A percentile compares a stretch with the other conserved stretches of the same genome.
These are phyloP conservation scores for Hortaea werneckii DNA, from an alignment of 2,329 filamentous ascomycete species.

Conservation along the genomic window DNA sequence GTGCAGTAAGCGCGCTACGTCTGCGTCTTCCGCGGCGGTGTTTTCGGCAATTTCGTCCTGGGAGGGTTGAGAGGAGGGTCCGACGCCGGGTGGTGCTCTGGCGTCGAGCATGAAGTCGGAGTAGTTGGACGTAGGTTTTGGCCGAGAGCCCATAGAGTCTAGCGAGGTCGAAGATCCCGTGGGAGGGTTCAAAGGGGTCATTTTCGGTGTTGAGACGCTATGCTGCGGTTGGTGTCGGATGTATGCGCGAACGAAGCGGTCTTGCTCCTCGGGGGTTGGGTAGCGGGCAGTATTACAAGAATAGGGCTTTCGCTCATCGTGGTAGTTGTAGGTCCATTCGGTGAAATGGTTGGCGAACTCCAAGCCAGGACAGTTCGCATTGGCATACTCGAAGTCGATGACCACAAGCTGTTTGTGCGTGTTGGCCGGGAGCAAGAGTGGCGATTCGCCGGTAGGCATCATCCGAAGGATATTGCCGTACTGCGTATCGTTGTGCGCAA, in stretches of 20 bases:
- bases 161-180: slow-evolving; percentile 11
- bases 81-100: slow-evolving; percentile 36
- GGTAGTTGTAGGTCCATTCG: slow-evolving; percentile 98
- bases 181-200: slow-evolving; percentile 18
- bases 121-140: slow-evolving; percentile 31
- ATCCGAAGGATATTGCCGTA: slow-evolving; percentile 91
- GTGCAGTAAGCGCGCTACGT: slow-evolving; percentile 60
- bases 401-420: slow-evolving; percentile 93
- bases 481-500: slow-evolving; percentile 98
- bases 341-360: slow-evolving; percentile 98
- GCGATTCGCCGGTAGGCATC: slow-evolving; percentile 62
- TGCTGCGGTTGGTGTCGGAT: slow-evolving; percentile 68
- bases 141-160: slow-evolving; percentile 20
- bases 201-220: slow-evolving; percentile 31
- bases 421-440: slow-evolving; percentile 78
- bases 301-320: slow-evolving; percentile 52
- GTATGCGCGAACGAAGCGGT: slow-evolving; percentile 76
- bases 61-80: slow-evolving; percentile 15
- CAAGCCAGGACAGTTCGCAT: slow-evolving; percentile 71
- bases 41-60: slow-evolving; percentile 35
- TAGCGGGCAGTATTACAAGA: slow-evolving; percentile 61
- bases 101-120: slow-evolving; percentile 69
- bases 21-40: slow-evolving; percentile 49
- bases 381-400: slow-evolving; percentile 97
- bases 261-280: slow-evolving; percentile 70